Base-by-base conservation (phyloP, 1,284 basidiomycete species). In the Kwoniella shivajii region DNA sequence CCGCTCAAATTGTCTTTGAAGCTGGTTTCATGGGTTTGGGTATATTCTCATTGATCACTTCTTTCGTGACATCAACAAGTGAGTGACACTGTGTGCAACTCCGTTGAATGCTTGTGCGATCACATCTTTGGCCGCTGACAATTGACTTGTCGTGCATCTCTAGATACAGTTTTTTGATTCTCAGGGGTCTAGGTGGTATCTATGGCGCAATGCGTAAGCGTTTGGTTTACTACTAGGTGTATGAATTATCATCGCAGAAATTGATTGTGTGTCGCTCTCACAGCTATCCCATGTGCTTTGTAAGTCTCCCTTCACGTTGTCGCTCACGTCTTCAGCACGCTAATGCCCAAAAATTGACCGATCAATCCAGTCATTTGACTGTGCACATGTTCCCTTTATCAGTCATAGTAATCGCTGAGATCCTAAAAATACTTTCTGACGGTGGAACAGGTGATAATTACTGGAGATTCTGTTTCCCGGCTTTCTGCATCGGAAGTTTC, bases 181-280 rank as follows among this genome's bases (percentile, higher is more conserved):
- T 77, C 2, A 63, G 75, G 55, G 74, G 71, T n/a, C 43, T 77
- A 11, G 66, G 69, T 24, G 75, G 74, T n/a, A 63, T 76, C 22
- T 53, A 46, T n/a, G 75, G 74, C 1, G 56, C 70, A 0, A 57
- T 69, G 61, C 69, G 58, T 64, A 37, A 59, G 60, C 53, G 33
- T 45, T 14, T 11, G n/a, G 22, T 18, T 22, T 6, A 26, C 27
- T 20, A 13, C 38, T 34, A 33, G 47, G 26, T 29, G 16, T 14
- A 37, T 34, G 22, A 36, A 27, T 6, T 20, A n/a, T 30, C 20
- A 29, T 27, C 10, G 1, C 37, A 34, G 13, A n/a, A 37, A 29
- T n/a, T 6, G 38, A 6, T n/a, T 41, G 6, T 41, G 38, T 36
- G 10, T 27, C 2, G 27, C 14, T 26, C 48, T 18, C n/a, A 31